Evolutionary conservation across 495 filamentous ascomycete species (phyloP), one percentile per base, ranked within the genome.

Genomic region (Sphaerosporella brunnea): DNA sequence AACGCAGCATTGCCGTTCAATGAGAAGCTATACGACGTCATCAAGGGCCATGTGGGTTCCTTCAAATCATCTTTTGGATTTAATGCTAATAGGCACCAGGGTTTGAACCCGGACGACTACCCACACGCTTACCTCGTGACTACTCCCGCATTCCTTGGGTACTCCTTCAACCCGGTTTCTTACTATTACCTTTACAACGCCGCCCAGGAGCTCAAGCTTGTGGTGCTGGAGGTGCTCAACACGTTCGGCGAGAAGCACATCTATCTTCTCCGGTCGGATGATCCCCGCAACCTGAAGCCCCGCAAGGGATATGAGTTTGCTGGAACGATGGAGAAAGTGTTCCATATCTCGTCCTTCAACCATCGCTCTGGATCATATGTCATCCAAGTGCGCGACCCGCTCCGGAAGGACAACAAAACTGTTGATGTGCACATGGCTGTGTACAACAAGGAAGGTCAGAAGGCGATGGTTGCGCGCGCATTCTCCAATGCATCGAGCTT

Each of bases 211-310:
- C 67, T 88, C 23, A 68, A 69, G 35, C 73, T 74, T 21, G 71
- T 84, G 61, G 71, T 88, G 28, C 52, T 84, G 13, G 82, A 87
- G 55, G 78, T 86, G 35, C 84, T 82, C 57, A 84, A 86, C 51
- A 84, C 79, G 0, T 84, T 82, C 56, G 73, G 70, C 45, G 81
- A 87, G 62, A 73, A 78, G 44, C 68, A 79, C 15, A 73, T 75
- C 55, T 79, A 80, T 53, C 66, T 73, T 21, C 57, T 77, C 50
- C 60, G 66, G 36, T 53, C 53, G 30, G 56, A 65, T 35, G 51
- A 61, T 26, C 51, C 51, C 13, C 37, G 26, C 32, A 53, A 54
- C 38, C 45, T 34, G 23, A 11, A 47, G 40, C 43, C 51, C 32
- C 40, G 51, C 36, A 34, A 51, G 40, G 35, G 47, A 44, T 47